Evolutionary conservation across 148 eudicot genomes (phyloP), one percentile per base, ranked within the genome.

Genomic region (Fagopyrum homotropicum): DNA sequence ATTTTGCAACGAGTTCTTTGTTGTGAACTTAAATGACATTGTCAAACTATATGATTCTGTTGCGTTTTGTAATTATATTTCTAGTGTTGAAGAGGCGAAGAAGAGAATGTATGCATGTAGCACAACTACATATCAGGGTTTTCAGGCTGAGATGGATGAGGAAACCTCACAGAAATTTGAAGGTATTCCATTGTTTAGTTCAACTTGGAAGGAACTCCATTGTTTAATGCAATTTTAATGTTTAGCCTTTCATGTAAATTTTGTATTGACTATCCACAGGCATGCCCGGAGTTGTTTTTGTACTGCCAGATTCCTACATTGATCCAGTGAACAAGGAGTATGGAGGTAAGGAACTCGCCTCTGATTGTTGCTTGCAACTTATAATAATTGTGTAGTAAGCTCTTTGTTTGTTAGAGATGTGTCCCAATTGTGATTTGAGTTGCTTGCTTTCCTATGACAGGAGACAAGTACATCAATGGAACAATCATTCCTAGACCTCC

Each of bases 321-420:
- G 97, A 94, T 76, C 98, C 98, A 7, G 89, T 88, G 73, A 91
- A 91, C 83, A 92, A 94, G 75, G 96, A 94, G 77, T 94, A 94
- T 83, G 97, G 98, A 85, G 98, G 98, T 94, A 79, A 22, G 79
- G 75, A 15, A 63, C 61, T 77, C 40, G 52, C 75, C 40, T 35
- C 3, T 72, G n/a, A 7, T 7, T 47, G 14, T 19, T 50, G 75
- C 44, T 72, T 72, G 2, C 6, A 15, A 47, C n/a, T 47, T 29
- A 72, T 11, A 8, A 72, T 72, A 17, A 72, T 26, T 48, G 45
- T 4, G 54, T 72, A 5, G 14, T 35, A 15, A 64, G 40, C 19
- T 64, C 64, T 14, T 35, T 35, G 8, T 5, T 64, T 64, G 12
- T 46, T 64, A 40, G 46, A 35, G 5, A 26, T 64, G 8, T 14